Percentiles rank a stretch among this genome's conserved stretches.
phyloP scores from a whole-genome alignment of 495 filamentous ascomycete genomes.

The Penicillium lagena region DNA sequence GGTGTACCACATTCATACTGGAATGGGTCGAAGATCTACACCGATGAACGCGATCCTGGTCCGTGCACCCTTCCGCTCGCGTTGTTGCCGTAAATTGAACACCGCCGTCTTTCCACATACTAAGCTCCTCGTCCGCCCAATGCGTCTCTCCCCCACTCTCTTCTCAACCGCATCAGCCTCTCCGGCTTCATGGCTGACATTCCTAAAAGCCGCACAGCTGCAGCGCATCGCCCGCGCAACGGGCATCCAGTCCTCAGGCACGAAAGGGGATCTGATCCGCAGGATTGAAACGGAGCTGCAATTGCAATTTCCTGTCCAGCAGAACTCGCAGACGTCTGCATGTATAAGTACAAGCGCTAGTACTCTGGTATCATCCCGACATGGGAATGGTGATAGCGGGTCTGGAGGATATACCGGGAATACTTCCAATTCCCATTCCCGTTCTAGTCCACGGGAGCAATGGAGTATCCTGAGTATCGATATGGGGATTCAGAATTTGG shows the following conservation, averaged over 20 bases:
- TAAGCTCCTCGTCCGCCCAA: background rate
- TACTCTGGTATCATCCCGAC: too few relatives aligned
- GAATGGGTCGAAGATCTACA: too few relatives aligned
- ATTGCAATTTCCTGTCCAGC: background rate
- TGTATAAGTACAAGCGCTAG: too few relatives aligned
- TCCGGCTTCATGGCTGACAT: conserved; percentile 21
- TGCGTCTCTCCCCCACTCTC: conserved; percentile 7
- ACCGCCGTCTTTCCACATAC: too few relatives aligned
- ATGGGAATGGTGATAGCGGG: too few relatives aligned
- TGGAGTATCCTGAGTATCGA: conserved; percentile 71
- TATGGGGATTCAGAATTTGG: conserved; percentile 81
- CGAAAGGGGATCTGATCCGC: conserved; percentile 34
- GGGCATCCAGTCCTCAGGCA: conserved; percentile 44
- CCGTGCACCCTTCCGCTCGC: too few relatives aligned
- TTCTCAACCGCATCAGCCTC: background rate
- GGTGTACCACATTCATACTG: too few relatives aligned
- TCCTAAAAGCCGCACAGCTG: conserved; percentile 41
- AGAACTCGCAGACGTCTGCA: too few relatives aligned
- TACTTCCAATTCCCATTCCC: background rate
- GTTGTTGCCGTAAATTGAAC: too few relatives aligned
- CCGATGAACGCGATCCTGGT: too few relatives aligned
- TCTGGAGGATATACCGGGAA: background rate
- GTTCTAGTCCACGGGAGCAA: background rate
- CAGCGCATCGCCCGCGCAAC: conserved; percentile 45
- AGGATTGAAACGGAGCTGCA: conserved; percentile 18